Evolutionary conservation across 768 basidiomycete species (phyloP).

Genomic region (Tulasnella sp.): DNA sequence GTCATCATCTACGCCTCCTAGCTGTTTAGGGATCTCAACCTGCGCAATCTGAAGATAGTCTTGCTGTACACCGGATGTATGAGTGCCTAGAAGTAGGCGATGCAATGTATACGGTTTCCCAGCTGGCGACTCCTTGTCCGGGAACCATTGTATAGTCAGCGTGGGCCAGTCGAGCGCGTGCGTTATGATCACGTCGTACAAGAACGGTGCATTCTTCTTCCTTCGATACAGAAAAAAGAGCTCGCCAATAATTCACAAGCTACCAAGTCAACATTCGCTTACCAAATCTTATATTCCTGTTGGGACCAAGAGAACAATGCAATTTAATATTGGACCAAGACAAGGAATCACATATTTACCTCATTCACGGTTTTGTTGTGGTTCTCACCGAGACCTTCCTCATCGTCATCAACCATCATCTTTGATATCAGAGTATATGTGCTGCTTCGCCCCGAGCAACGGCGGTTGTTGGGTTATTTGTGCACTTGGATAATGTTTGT

Average conservation of each 20-base stretch:
- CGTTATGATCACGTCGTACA: constrained; percentile 94
- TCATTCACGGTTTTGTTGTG: constrained; percentile 32
- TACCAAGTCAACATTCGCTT: no score
- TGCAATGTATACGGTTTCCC: constrained; percentile 93
- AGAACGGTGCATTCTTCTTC: constrained; percentile 96
- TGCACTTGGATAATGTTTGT: no score
- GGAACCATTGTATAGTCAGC: constrained; percentile 97
- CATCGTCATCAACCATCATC: neutral
- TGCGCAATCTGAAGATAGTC: constrained; percentile 95
- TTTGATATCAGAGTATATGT: no score
- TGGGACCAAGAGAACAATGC: neutral
- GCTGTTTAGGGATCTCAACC: constrained; percentile 75
- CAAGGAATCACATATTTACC: constrained; percentile 20
- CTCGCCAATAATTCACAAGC: neutral
- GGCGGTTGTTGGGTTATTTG: no score
- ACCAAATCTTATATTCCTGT: constrained; percentile 20
- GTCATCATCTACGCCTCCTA: constrained; percentile 31
- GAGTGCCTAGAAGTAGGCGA: constrained; percentile 88
- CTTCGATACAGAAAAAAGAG: constrained; percentile 28
- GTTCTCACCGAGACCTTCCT: neutral
- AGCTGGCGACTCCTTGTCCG: constrained; percentile 85
- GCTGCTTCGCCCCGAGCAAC: no score
- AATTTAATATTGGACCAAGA: neutral
- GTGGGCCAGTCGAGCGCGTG: constrained; percentile 98
- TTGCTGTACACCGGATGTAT: constrained; percentile 87